phyloP scores from a whole-genome alignment of 352 stramenopile species.

The Phytophthora foliorum region DNA sequence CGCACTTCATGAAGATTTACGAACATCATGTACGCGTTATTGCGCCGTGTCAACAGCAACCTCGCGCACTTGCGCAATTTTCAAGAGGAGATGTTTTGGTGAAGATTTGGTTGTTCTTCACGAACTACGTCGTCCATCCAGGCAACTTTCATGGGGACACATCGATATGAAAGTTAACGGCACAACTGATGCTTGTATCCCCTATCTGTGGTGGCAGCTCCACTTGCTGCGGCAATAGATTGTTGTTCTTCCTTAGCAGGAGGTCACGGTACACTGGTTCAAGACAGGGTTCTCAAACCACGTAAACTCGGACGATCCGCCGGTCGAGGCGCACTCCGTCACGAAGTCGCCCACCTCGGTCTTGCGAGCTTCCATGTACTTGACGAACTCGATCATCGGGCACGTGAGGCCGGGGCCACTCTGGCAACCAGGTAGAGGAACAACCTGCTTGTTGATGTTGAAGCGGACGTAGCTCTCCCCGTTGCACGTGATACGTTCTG shows the following conservation, averaged over 20 bases:
- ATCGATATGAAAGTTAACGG: background rate
- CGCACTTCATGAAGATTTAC: too few species aligned
- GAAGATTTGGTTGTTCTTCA: too few species aligned
- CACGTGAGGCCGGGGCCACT: conserved; percentile 60
- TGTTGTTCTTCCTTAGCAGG: conserved; percentile 15
- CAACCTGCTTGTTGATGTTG: conserved; percentile 61
- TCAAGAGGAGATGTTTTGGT: too few species aligned
- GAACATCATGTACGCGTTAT: too few species aligned
- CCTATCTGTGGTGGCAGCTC: too few species aligned
- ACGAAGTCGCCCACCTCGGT: conserved; percentile 57
- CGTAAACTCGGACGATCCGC: conserved; percentile 46
- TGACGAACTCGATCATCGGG: conserved; percentile 46
- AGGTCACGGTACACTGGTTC: conserved; percentile 47
- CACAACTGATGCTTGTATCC: background rate
- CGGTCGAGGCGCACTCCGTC: conserved; percentile 45
- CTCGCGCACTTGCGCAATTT: too few species aligned
- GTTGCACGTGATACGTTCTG: conserved; percentile 57
- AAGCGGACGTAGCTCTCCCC: conserved; percentile 54
- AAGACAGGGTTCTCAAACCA: conserved; percentile 58
- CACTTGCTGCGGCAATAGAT: too few species aligned
- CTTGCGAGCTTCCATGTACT: conserved; percentile 50
- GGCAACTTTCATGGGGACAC: background rate
- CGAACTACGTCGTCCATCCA: too few species aligned
- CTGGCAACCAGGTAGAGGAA: conserved; percentile 52
- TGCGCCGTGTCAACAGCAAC: too few species aligned